phyloP scores from a whole-genome alignment of 2,329 filamentous ascomycete genomes.

The Sporothrix variecibatus region DNA sequence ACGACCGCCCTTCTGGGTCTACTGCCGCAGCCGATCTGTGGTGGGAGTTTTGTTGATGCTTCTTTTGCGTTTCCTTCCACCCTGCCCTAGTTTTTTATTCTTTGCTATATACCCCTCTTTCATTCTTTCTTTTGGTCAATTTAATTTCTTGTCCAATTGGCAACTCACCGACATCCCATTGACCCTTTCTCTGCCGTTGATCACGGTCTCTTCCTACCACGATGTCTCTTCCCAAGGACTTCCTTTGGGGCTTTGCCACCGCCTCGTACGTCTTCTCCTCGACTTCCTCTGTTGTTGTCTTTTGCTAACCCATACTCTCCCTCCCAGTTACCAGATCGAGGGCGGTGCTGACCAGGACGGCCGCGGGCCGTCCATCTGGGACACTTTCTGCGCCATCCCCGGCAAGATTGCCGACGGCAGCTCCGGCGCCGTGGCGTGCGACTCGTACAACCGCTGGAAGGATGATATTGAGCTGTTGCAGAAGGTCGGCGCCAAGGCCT shows the following conservation, averaged over 20 bases:
- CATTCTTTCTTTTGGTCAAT: background rate
- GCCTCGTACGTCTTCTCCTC: conserved; percentile 58
- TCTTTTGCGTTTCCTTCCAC: conserved; percentile 1
- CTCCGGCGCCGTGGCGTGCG: conserved; percentile 76
- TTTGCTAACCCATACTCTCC: background rate
- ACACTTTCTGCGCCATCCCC: conserved; percentile 78
- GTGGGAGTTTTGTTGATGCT: conserved; percentile 21
- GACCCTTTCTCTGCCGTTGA: background rate
- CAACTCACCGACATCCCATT: background rate
- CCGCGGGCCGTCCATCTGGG: conserved; percentile 83
- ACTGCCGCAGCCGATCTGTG: background rate
- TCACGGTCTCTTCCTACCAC: conserved; percentile 28
- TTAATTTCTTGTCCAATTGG: background rate
- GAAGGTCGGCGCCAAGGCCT: conserved; percentile 69
- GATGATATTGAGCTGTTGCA: conserved; percentile 80
- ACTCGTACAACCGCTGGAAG: conserved; percentile 78
- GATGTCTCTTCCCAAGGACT: conserved; percentile 67
- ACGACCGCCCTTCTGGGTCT: background rate
- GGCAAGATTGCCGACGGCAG: conserved; percentile 81
- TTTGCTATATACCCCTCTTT: background rate
- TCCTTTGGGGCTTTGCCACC: conserved; percentile 79
- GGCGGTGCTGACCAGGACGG: conserved; percentile 74
- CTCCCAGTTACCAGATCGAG: conserved; percentile 84
- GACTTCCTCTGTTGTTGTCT: background rate
- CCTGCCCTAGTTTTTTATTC: background rate